Evolutionary conservation across 1,284 basidiomycete species (phyloP).

Genomic region (Mycosarcoma maydis): DNA sequence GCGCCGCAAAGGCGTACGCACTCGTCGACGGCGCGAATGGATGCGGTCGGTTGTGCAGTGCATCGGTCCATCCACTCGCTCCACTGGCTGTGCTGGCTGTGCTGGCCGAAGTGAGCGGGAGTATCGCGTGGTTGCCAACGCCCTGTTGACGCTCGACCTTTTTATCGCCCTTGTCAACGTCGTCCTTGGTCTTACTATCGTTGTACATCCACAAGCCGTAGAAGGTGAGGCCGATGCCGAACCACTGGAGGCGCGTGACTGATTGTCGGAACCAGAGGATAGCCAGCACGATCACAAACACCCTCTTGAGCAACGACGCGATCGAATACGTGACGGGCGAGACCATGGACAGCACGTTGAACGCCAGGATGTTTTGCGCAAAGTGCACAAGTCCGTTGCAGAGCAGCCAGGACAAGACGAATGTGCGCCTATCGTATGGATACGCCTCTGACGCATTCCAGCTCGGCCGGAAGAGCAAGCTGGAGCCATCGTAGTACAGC

Average conservation of each 20-base stretch:
- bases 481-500: slow-evolving; percentile 54
- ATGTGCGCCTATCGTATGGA: slow-evolving; percentile 68
- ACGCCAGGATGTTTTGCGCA: slow-evolving; percentile 95
- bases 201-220: slow-evolving; percentile 93
- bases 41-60: neutral
- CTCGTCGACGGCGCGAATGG: neutral
- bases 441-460: slow-evolving; percentile 4
- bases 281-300: slow-evolving; percentile 96
- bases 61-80: neutral
- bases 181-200: slow-evolving; percentile 75
- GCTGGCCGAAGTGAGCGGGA: too few species aligned
- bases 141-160: slow-evolving; percentile 20
- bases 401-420: slow-evolving; percentile 73
- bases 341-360: slow-evolving; percentile 91
- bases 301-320: slow-evolving; percentile 95
- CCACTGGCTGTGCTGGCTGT: too few species aligned
- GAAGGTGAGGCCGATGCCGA: slow-evolving; percentile 90
- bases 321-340: slow-evolving; percentile 99
- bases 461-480: slow-evolving; percentile 17
- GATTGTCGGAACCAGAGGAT: slow-evolving; percentile 95
- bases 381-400: slow-evolving; percentile 96
- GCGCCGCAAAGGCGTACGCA: too few species aligned
- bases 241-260: slow-evolving; percentile 80
- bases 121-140: neutral
- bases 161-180: slow-evolving; percentile 24